Evolutionary conservation across 2,329 filamentous ascomycete genomes (phyloP).

Genomic region (Apiospora kogelbergensis): DNA sequence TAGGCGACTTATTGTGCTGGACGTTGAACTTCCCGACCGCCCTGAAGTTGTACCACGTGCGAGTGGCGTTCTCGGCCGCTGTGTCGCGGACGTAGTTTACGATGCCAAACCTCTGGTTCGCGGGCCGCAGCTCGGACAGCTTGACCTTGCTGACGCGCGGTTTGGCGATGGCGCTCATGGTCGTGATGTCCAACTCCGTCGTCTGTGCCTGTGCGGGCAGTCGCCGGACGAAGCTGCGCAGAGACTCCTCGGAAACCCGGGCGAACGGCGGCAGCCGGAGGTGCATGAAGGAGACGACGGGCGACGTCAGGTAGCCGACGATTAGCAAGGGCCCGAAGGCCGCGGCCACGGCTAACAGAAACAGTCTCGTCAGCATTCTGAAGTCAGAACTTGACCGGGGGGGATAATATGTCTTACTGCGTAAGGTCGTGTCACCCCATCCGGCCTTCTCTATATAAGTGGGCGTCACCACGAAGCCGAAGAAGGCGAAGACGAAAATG

Average conservation of each 20-base stretch:
- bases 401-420: constrained; percentile 22
- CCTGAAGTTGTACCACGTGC: constrained; percentile 38
- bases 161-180: constrained; percentile 55
- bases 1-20: constrained; percentile 26
- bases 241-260: constrained; percentile 56
- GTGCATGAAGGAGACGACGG: constrained; percentile 73
- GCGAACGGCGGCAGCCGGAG: constrained; percentile 67
- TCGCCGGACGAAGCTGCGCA: constrained; percentile 51
- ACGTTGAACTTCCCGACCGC: constrained; percentile 37
- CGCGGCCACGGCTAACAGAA: constrained; percentile 51
- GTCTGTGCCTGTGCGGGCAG: constrained; percentile 39
- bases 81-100: constrained; percentile 38
- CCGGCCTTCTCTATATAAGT: constrained; percentile 46
- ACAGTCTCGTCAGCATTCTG: neutral
- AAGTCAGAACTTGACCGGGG: neutral
- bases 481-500: constrained; percentile 67
- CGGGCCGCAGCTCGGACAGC: constrained; percentile 34
- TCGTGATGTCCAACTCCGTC: constrained; percentile 50
- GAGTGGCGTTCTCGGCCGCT: constrained; percentile 23
- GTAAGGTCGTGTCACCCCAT: constrained; percentile 21
- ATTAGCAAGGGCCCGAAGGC: constrained; percentile 65
- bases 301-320: constrained; percentile 63
- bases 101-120: constrained; percentile 33
- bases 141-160: constrained; percentile 41
- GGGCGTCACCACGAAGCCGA: constrained; percentile 63